A percentile compares a stretch with the other conserved stretches of the same genome.
phyloP scores from a whole-genome alignment of 805 yeast species.

The Cyberlindnera veronae region DNA sequence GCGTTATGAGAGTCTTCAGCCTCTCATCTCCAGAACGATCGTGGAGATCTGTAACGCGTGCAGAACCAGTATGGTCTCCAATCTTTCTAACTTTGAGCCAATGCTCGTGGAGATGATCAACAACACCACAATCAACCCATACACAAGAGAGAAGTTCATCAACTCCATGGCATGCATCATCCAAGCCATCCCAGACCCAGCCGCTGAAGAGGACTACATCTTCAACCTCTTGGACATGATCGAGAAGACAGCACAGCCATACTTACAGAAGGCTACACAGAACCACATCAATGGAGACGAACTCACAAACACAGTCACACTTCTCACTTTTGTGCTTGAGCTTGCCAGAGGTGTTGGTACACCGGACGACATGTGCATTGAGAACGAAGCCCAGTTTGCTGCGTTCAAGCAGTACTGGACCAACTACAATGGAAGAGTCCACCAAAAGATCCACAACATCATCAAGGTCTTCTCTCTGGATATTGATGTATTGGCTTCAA shows the following conservation, averaged over 20 bases:
- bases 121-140: conserved; percentile 35
- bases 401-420: conserved; percentile 26
- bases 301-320: conserved; percentile 48
- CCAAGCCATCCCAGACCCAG: conserved; percentile 49
- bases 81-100: conserved; percentile 46
- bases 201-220: conserved; percentile 37
- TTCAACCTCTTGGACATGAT: conserved; percentile 33
- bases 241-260: conserved; percentile 19
- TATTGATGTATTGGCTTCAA: conserved; percentile 35
- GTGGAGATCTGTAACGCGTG: conserved; percentile 55
- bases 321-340: conserved; percentile 62
- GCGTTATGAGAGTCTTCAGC: conserved; percentile 28
- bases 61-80: conserved; percentile 36
- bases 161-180: conserved; percentile 62
- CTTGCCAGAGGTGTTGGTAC: conserved; percentile 66
- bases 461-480: conserved; percentile 38
- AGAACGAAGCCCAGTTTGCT: conserved; percentile 24
- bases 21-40: conserved; percentile 52
- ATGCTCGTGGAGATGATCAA: conserved; percentile 46
- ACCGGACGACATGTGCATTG: conserved; percentile 47
- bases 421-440: conserved; percentile 7
- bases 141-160: conserved; percentile 56
- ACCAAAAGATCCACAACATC: conserved; percentile 28
- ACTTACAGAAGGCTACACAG: conserved; percentile 12
- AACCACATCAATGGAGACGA: conserved; percentile 20